Evolutionary conservation across 352 stramenopile genomes (phyloP).

Genomic region (Globisporangium middletonii): DNA sequence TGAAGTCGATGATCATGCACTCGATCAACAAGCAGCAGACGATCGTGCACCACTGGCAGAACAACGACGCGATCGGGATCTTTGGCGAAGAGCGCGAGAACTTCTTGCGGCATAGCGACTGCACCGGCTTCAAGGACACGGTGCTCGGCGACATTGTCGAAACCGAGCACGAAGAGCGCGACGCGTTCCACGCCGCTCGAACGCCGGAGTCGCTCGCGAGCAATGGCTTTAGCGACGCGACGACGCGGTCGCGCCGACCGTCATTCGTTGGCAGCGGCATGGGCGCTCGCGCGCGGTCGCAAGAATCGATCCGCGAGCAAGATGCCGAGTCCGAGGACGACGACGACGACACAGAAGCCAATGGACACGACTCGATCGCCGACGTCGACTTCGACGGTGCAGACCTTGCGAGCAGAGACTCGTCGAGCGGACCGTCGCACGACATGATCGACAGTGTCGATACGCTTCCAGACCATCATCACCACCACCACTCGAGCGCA

Average conservation of each 20-base stretch:
- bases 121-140: constrained; percentile 4
- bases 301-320: constrained; percentile 5
- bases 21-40: constrained; percentile 76
- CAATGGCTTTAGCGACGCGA: background rate
- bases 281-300: background rate
- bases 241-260: background rate
- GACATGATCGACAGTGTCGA: background rate
- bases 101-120: constrained; percentile 25
- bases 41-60: constrained; percentile 61
- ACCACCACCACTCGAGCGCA: background rate
- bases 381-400: constrained; percentile 5
- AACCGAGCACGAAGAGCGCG: background rate
- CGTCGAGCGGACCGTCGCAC: constrained; percentile 6
- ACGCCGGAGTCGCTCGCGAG: background rate
- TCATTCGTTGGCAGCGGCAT: constrained; percentile 1
- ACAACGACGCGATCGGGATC: constrained; percentile 62
- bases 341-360: background rate
- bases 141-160: constrained; percentile 5
- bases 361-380: background rate
- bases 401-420: constrained; percentile 13
- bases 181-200: background rate
- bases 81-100: constrained; percentile 33
- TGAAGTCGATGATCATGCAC: constrained; percentile 62
- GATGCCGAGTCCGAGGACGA: background rate
- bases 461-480: background rate